A percentile compares a stretch with the other conserved stretches of the same genome.
Conservation (phyloP, 2,329 filamentous ascomycete genomes). For the Fonsecaea erecta region DNA sequence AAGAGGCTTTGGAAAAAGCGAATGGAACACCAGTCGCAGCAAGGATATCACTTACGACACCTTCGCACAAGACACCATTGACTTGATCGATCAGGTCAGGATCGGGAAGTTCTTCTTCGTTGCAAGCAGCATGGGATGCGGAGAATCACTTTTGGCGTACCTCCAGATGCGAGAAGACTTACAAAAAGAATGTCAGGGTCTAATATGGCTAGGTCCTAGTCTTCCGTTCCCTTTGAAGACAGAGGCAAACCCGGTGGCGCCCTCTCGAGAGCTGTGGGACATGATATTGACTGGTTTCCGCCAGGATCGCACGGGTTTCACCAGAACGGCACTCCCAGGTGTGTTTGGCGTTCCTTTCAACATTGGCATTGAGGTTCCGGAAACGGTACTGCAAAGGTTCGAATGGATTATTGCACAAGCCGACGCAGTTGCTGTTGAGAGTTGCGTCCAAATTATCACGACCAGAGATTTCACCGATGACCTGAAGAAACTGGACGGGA, state of each 20-base stretch:
- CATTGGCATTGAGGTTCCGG: slow-evolving; percentile 32
- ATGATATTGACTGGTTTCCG: slow-evolving; percentile 38
- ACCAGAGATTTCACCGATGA: slow-evolving; percentile 39
- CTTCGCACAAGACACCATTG: slow-evolving; percentile 39
- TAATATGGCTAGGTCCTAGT: slow-evolving; percentile 39
- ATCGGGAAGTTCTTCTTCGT: slow-evolving; percentile 39
- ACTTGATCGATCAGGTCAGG: slow-evolving; percentile 36
- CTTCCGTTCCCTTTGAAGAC: slow-evolving; percentile 37
- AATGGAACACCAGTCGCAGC: slow-evolving; percentile 37
- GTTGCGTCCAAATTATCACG: slow-evolving; percentile 40
- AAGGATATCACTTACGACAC: slow-evolving; percentile 40
- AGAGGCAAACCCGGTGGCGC: slow-evolving; percentile 36
- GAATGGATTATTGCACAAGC: slow-evolving; percentile 38
- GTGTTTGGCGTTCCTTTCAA: slow-evolving; percentile 37
- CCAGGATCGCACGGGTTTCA: slow-evolving; percentile 35
- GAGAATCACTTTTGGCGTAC: slow-evolving; percentile 40
- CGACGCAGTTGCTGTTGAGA: slow-evolving; percentile 40
- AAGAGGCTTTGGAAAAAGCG: slow-evolving; percentile 42
- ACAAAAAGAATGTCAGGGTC: slow-evolving; percentile 31
- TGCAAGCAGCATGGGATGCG: slow-evolving; percentile 41
- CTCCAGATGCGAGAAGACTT: slow-evolving; percentile 29
- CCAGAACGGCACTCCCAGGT: slow-evolving; percentile 33
- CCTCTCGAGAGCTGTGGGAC: slow-evolving; percentile 38
- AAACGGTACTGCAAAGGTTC: slow-evolving; percentile 34
- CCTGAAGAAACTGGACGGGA: slow-evolving; percentile 30